phyloP scores from a whole-genome alignment of 495 filamentous ascomycete genomes.

The Penicillium silybi region DNA sequence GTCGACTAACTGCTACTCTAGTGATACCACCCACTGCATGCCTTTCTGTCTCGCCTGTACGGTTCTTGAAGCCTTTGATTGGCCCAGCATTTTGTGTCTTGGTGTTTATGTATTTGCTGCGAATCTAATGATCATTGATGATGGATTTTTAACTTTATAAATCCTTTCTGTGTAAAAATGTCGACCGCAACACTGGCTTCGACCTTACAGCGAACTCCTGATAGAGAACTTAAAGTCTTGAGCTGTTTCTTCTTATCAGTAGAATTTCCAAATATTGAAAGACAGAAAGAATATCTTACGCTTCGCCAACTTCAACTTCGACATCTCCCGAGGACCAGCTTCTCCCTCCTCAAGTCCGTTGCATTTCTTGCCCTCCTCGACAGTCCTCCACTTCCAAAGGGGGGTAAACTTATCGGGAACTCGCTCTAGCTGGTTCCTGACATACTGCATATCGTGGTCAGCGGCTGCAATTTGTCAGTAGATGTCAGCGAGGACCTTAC shows the following conservation, averaged over 20 bases:
- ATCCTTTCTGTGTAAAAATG: background rate
- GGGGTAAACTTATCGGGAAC: background rate
- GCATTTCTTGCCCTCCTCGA: background rate
- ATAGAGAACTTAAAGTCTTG: background rate
- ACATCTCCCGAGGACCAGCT: background rate
- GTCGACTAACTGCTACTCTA: conserved; percentile 7
- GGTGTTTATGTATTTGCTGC: conserved; percentile 18
- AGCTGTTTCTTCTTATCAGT: background rate
- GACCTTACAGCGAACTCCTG: background rate
- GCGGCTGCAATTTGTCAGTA: too few species aligned
- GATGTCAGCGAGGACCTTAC: too few species aligned
- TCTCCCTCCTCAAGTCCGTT: background rate
- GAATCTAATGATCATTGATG: conserved; percentile 27
- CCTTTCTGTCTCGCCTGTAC: conserved; percentile 11
- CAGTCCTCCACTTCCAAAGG: too few species aligned
- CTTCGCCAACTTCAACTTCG: background rate
- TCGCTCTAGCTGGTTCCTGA: too few species aligned
- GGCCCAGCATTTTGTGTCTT: conserved; percentile 20
- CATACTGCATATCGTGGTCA: too few species aligned
- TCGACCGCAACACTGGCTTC: background rate
- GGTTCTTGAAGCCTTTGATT: conserved; percentile 10
- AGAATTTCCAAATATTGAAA: background rate
- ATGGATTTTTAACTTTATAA: conserved; percentile 4
- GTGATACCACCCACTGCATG: conserved; percentile 24
- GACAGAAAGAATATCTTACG: background rate